A percentile compares a stretch with the other conserved stretches of the same genome.
Evolutionary conservation across 371 early-diverging fungal species (phyloP).

Genomic region (Phascolomyces articulosus): DNA sequence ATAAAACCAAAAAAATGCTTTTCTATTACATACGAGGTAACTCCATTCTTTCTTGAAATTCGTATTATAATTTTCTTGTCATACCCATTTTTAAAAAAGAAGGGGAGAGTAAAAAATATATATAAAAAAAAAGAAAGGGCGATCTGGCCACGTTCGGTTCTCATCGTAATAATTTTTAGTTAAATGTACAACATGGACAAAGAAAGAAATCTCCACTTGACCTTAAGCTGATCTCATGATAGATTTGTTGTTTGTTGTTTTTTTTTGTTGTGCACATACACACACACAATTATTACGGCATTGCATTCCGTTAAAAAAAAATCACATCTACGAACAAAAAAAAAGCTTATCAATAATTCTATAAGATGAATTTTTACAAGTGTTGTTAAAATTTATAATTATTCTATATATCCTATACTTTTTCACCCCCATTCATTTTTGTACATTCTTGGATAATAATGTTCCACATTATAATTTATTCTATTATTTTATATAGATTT

Average conservation of each 20-base stretch:
- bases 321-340: neutral
- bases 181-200: neutral
- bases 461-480: too few species aligned
- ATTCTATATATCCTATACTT: too few species aligned
- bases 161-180: neutral
- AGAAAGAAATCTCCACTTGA: constrained; percentile 2
- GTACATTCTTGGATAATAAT: neutral
- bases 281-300: neutral
- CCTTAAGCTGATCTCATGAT: constrained; percentile 4
- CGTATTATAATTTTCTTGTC: neutral
- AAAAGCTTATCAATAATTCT: constrained; percentile 4
- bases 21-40: too few species aligned
- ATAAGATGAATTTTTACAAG: too few species aligned
- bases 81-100: neutral
- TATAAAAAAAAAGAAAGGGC: neutral
- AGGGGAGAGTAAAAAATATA: neutral
- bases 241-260: neutral
- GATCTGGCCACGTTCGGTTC: constrained; percentile 6
- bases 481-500: too few species aligned
- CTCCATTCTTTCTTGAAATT: neutral
- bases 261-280: neutral
- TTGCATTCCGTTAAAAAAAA: neutral
- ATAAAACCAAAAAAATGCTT: too few species aligned
- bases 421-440: neutral
- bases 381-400: too few species aligned